phyloP scores from a whole-genome alignment of 768 basidiomycete genomes.

The Mycena vulgaris region DNA sequence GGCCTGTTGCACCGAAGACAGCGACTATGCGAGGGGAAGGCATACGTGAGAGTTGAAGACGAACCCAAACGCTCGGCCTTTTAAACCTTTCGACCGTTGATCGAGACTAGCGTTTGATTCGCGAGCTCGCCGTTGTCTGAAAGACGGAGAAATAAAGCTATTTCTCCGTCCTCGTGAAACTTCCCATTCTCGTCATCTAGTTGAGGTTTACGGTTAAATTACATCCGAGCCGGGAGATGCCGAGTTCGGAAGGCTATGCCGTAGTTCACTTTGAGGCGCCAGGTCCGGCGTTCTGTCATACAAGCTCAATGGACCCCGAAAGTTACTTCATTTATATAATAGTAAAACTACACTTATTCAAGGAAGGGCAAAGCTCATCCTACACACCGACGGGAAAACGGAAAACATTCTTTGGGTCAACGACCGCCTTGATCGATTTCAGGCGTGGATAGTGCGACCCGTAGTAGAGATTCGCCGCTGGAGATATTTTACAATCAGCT shows the following conservation, averaged over 20 bases:
- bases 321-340: neutral
- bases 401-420: constrained; percentile 43
- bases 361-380: too few species aligned
- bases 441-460: constrained; percentile 34
- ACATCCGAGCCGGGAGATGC: neutral
- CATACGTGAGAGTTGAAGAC: neutral
- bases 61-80: too few species aligned
- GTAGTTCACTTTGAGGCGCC: too few species aligned
- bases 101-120: too few species aligned
- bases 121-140: too few species aligned
- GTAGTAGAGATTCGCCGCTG: constrained; percentile 39
- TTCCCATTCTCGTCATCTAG: neutral
- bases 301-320: too few species aligned
- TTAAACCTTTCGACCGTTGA: neutral
- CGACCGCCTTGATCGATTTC: constrained; percentile 31
- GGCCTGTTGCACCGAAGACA: neutral
- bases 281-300: too few species aligned
- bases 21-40: neutral
- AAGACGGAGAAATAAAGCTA: neutral
- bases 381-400: constrained; percentile 38
- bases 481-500: neutral
- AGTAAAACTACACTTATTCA: too few species aligned
- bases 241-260: too few species aligned
- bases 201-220: neutral
- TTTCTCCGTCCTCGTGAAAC: neutral